phyloP scores from a whole-genome alignment of 352 stramenopile genomes.

The Pythium myriotylum region DNA sequence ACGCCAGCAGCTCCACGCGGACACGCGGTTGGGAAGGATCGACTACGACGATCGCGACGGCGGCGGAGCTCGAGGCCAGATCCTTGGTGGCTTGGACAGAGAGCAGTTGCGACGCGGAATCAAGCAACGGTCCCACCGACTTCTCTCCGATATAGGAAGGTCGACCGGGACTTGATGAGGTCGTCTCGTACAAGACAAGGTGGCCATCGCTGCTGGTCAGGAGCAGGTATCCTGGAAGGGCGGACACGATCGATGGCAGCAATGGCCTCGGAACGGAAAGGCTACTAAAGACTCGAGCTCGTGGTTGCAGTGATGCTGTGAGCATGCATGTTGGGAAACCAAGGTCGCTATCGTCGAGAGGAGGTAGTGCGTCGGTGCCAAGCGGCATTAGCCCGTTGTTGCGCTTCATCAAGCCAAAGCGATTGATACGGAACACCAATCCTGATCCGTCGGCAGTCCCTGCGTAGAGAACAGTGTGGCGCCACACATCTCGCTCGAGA shows the following conservation, averaged over 20 bases:
- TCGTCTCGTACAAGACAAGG: slow-evolving; percentile 35
- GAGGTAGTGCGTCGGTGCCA: slow-evolving; percentile 12
- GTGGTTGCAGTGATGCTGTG: slow-evolving; percentile 16
- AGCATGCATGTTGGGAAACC: slow-evolving; percentile 18
- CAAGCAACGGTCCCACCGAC: background rate
- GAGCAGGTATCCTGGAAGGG: slow-evolving; percentile 34
- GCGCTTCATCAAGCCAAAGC: slow-evolving; percentile 26
- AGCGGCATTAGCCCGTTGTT: slow-evolving; percentile 17
- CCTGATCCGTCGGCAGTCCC: slow-evolving; percentile 32
- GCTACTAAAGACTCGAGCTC: slow-evolving; percentile 6
- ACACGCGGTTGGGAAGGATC: background rate
- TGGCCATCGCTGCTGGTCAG: slow-evolving; percentile 17
- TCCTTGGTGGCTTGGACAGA: slow-evolving; percentile 20
- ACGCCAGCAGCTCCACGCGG: slow-evolving; percentile 31
- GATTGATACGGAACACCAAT: slow-evolving; percentile 36
- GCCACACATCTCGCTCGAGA: slow-evolving; percentile 36
- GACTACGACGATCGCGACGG: slow-evolving; percentile 2
- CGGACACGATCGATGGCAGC: slow-evolving; percentile 16
- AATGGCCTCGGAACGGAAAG: background rate
- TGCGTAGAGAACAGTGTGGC: slow-evolving; percentile 29
- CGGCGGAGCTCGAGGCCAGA: slow-evolving; percentile 6
- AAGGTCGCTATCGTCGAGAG: slow-evolving; percentile 9
- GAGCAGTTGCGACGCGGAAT: background rate
- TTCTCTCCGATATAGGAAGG: slow-evolving; percentile 33
- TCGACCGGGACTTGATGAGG: background rate